A percentile compares a stretch with the other conserved stretches of the same genome.
Conservation (phyloP, 2,329 filamentous ascomycete genomes). For the Metarhizium robertsii region DNA sequence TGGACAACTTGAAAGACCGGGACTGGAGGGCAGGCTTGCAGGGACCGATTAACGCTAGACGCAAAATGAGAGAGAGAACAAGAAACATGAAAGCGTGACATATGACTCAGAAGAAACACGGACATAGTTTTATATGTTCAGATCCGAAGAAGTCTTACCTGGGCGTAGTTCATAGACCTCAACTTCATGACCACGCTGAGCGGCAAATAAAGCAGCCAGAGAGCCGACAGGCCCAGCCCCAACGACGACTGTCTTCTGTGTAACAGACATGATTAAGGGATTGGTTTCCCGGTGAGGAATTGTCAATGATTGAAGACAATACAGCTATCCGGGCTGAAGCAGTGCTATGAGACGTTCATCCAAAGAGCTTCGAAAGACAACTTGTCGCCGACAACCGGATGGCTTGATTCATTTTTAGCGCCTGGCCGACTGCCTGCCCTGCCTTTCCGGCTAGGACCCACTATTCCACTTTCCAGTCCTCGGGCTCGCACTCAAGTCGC, state of each 20-base stretch:
- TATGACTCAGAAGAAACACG: background rate
- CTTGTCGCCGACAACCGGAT: background rate
- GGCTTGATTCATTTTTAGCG: background rate
- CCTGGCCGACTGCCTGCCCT: background rate
- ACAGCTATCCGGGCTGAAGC: background rate
- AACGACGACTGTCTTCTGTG: conserved; percentile 68
- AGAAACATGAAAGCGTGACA: background rate
- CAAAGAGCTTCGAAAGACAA: background rate
- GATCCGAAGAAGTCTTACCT: conserved; percentile 47
- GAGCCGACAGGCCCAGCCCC: conserved; percentile 92
- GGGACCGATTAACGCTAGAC: background rate
- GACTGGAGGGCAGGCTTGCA: background rate
- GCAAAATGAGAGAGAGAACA: background rate
- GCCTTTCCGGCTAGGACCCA: background rate
- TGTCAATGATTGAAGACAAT: background rate
- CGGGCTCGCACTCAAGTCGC: background rate
- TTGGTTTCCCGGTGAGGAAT: background rate
- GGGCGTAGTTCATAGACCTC: conserved; percentile 89
- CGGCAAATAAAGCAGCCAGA: conserved; percentile 85
- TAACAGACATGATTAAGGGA: background rate
- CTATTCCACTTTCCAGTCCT: background rate
- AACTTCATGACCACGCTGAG: conserved; percentile 76
- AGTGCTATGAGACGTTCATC: background rate
- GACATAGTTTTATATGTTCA: background rate
- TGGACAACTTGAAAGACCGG: too few relatives aligned